Percentiles rank a stretch among this genome's conserved stretches.
These are phyloP conservation scores for Arthrobotrys sphaeroides DNA, from an alignment of 2,329 filamentous ascomycete genomes.

Conservation along the genomic window DNA sequence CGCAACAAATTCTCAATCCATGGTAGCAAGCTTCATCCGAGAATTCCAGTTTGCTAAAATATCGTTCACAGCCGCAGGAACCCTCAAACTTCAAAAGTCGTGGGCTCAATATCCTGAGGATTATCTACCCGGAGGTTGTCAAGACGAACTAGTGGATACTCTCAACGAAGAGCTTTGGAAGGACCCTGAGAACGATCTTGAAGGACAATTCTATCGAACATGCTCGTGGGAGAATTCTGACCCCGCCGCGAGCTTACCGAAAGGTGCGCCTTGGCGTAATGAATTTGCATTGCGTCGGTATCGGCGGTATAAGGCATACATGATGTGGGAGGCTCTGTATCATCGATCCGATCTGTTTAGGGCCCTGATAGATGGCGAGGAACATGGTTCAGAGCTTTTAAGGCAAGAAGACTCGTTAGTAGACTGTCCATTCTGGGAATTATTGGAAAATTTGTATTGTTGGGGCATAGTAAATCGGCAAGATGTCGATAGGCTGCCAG, in stretches of 20 bases:
- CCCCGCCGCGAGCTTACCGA: no score
- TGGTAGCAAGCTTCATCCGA: background rate
- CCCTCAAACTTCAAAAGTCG: background rate
- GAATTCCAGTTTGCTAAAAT: background rate
- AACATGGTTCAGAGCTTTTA: background rate
- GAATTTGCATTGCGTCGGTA: background rate
- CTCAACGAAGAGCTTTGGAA: background rate
- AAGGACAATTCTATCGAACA: background rate
- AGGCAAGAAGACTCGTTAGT: background rate
- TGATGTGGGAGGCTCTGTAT: conserved; percentile 4
- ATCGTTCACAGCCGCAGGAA: background rate
- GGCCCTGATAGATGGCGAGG: background rate
- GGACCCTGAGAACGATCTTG: background rate
- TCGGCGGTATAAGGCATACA: background rate
- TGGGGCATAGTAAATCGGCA: background rate
- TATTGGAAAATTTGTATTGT: background rate
- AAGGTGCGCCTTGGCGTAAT: background rate
- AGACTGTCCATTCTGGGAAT: background rate
- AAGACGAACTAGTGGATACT: background rate
- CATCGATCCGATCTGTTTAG: background rate
- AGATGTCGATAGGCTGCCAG: background rate
- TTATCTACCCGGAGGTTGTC: background rate
- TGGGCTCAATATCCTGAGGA: background rate
- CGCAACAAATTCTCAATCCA: background rate
- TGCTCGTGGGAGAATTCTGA: background rate